Evolutionary conservation across 139 green algal species (phyloP).

Genomic region (Pleodorina starrii): DNA sequence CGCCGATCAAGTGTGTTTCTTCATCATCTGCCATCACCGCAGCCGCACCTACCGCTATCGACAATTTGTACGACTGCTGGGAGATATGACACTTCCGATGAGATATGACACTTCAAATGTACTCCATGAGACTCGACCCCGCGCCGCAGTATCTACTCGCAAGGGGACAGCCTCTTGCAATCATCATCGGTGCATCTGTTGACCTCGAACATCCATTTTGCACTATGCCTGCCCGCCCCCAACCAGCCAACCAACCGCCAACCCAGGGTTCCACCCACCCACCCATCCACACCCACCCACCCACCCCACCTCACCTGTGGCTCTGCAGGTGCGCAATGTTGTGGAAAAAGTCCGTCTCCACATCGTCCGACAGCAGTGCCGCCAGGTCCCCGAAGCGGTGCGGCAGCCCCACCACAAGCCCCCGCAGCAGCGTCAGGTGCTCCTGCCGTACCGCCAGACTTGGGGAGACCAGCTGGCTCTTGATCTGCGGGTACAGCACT

Average conservation of each 20-base stretch:
- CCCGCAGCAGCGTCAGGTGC: slow-evolving; percentile 79
- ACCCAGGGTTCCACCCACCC: no score
- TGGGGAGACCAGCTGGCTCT: slow-evolving; percentile 57
- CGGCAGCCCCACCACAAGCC: slow-evolving; percentile 63
- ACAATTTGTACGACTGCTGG: no score
- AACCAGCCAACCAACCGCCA: no score
- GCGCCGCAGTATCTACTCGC: no score
- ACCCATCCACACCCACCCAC: no score
- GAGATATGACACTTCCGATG: no score
- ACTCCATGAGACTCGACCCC: no score
- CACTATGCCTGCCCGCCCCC: no score
- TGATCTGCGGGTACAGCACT: slow-evolving; percentile 76
- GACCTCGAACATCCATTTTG: no score
- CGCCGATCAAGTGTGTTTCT: not conserved
- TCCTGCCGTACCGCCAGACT: slow-evolving; percentile 85
- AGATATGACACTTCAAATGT: no score
- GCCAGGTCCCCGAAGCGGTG: slow-evolving; percentile 71
- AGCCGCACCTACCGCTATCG: not conserved
- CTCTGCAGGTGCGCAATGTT: slow-evolving; percentile 91
- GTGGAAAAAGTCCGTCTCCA: slow-evolving; percentile 78
- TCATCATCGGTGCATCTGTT: no score
- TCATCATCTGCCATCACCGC: slow-evolving; percentile 9
- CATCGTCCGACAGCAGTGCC: slow-evolving; percentile 58
- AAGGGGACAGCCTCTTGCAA: no score
- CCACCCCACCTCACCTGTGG: slow-evolving; percentile 80